phyloP scores from a whole-genome alignment of 306 rosid genomes.

The Vigna mungo region DNA sequence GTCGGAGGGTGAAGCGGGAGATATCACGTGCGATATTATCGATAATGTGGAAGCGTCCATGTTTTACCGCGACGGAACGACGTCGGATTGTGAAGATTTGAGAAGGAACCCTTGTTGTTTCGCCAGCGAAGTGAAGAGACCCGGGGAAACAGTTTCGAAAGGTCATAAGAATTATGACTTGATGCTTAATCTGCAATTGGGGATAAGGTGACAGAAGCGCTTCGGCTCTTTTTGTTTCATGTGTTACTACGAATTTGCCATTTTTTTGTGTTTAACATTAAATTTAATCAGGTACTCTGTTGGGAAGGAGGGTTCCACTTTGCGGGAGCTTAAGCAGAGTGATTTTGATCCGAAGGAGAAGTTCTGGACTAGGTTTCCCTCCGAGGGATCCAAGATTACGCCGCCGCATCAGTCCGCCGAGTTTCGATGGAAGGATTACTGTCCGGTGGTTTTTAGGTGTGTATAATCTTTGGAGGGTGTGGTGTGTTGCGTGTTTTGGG shows the following conservation, averaged over 20 bases:
- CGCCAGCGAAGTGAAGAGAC: conserved; percentile 74
- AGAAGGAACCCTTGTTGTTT: conserved; percentile 67
- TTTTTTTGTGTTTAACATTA: neutral
- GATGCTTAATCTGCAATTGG: conserved; percentile 95
- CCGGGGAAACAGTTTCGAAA: conserved; percentile 79
- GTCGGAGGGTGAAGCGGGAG: conserved; percentile 98
- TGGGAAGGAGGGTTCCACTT: conserved; percentile 76
- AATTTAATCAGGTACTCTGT: conserved; percentile 49
- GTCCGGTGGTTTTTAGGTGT: conserved; percentile 58
- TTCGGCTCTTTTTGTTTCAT: neutral
- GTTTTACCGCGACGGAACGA: conserved; percentile 72
- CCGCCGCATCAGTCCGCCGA: conserved; percentile 59
- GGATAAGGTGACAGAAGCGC: conserved; percentile 66
- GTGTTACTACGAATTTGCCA: neutral
- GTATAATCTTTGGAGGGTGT: conserved; percentile 21
- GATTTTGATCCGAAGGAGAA: conserved; percentile 63
- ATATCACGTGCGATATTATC: conserved; percentile 91
- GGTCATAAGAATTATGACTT: conserved; percentile 96
- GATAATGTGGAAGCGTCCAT: conserved; percentile 98
- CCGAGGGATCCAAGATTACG: conserved; percentile 58
- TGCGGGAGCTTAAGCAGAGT: conserved; percentile 50
- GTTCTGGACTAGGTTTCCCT: conserved; percentile 61
- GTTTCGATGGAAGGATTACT: conserved; percentile 64
- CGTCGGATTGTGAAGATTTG: conserved; percentile 60
- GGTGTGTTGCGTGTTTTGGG: neutral